A percentile compares a stretch with the other conserved stretches of the same genome.
These are phyloP conservation scores for Rhododendron mucronatum DNA, from an alignment of 148 eudicot species.

Conservation along the genomic window DNA sequence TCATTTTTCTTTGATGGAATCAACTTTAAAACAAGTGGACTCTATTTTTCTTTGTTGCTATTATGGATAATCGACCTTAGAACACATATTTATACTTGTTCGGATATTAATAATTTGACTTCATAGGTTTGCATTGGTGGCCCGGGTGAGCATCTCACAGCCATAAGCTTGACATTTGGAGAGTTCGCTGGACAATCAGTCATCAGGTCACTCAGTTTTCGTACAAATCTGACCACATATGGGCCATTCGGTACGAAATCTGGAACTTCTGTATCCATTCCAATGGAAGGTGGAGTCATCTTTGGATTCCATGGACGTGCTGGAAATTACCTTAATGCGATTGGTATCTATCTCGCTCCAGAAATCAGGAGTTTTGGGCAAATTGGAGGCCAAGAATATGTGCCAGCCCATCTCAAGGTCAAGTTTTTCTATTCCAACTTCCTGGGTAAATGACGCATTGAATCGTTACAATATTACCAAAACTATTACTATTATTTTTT, in stretches of 20 bases:
- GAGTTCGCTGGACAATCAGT: not conserved
- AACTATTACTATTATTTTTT: too few relatives aligned
- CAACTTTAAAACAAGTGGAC: too few relatives aligned
- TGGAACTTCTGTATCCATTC: not conserved
- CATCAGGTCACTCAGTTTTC: not conserved
- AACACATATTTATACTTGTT: too few relatives aligned
- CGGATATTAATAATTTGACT: too few relatives aligned
- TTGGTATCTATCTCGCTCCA: not conserved
- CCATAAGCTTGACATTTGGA: not conserved
- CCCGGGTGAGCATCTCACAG: not conserved
- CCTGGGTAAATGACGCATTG: not conserved
- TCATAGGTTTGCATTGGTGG: not conserved
- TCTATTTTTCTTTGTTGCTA: too few relatives aligned
- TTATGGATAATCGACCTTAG: too few relatives aligned
- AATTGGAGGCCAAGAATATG: not conserved
- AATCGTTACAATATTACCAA: not conserved
- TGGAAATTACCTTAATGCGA: not conserved
- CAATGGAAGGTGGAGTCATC: not conserved
- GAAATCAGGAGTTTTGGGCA: not conserved
- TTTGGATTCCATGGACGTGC: not conserved
- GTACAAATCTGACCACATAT: not conserved
- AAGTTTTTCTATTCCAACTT: not conserved
- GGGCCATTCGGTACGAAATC: not conserved
- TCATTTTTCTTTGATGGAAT: too few relatives aligned
- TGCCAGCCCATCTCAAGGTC: not conserved